Evolutionary conservation across 345 rosid genomes (phyloP).

Genomic region (Camelina laxa): DNA sequence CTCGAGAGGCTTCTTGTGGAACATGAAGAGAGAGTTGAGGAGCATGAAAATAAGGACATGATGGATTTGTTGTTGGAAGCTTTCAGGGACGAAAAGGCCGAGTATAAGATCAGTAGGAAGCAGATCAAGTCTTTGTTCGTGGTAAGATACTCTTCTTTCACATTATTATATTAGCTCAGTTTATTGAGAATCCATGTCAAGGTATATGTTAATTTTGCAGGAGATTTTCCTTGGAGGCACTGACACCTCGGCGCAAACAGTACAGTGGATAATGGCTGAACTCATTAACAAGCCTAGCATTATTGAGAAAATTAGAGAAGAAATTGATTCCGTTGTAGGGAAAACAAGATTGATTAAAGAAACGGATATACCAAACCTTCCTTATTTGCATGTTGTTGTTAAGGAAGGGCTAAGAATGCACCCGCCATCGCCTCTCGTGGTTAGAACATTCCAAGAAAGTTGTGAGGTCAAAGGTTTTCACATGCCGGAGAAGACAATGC

Average conservation of each 20-base stretch:
- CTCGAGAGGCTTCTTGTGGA: neutral
- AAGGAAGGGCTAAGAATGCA: neutral
- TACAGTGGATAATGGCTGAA: neutral
- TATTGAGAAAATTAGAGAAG: neutral
- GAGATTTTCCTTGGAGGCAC: neutral
- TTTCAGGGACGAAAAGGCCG: neutral
- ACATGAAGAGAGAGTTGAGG: neutral
- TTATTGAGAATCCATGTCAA: neutral
- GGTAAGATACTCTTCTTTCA: neutral
- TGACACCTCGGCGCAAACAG: neutral
- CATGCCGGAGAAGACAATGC: neutral
- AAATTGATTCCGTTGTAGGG: neutral
- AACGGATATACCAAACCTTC: neutral
- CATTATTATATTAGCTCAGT: neutral
- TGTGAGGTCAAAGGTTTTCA: neutral
- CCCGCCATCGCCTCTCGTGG: neutral
- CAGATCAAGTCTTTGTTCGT: neutral
- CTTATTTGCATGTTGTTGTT: neutral
- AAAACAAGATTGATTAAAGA: neutral
- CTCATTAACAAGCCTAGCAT: neutral
- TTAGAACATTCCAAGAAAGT: neutral
- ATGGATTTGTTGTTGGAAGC: neutral
- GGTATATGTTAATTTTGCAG: neutral
- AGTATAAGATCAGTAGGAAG: neutral
- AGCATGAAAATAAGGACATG: neutral